These are phyloP conservation scores for Fusarium coffeatum DNA, from an alignment of 2,329 filamentous ascomycete genomes.

Conservation along the genomic window DNA sequence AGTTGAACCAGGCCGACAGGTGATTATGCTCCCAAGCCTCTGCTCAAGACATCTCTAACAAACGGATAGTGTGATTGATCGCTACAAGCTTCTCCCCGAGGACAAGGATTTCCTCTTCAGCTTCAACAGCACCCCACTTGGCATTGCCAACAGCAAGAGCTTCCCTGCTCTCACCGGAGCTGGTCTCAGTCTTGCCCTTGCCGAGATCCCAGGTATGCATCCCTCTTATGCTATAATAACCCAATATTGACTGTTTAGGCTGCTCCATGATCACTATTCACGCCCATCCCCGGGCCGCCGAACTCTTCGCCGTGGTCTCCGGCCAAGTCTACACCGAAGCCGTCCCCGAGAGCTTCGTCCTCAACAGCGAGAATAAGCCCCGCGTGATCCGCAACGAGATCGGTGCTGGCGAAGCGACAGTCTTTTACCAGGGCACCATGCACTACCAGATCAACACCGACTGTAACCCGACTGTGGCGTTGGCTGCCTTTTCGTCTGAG, in stretches of 20 bases:
- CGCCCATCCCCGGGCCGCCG: constrained; percentile 64
- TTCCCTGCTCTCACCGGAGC: constrained; percentile 68
- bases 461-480: constrained; percentile 61
- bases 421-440: constrained; percentile 65
- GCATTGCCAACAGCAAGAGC: constrained; percentile 64
- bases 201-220: constrained; percentile 56
- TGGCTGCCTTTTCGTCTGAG: constrained; percentile 62
- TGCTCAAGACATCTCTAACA: neutral
- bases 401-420: constrained; percentile 58
- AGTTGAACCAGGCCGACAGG: constrained; percentile 55
- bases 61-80: constrained; percentile 50
- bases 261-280: constrained; percentile 69
- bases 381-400: constrained; percentile 58
- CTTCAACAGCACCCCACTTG: constrained; percentile 53
- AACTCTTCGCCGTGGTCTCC: constrained; percentile 63
- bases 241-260: constrained; percentile 37
- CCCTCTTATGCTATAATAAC: fast-evolving
- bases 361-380: constrained; percentile 48
- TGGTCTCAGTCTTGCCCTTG: constrained; percentile 62
- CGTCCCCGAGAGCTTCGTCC: constrained; percentile 62
- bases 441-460: constrained; percentile 68
- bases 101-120: constrained; percentile 62
- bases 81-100: constrained; percentile 57
- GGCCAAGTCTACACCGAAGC: constrained; percentile 63
- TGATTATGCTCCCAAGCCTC: constrained; percentile 27